Conservation (phyloP, 208 protist genomes). For the Leishmania tropica region DNA sequence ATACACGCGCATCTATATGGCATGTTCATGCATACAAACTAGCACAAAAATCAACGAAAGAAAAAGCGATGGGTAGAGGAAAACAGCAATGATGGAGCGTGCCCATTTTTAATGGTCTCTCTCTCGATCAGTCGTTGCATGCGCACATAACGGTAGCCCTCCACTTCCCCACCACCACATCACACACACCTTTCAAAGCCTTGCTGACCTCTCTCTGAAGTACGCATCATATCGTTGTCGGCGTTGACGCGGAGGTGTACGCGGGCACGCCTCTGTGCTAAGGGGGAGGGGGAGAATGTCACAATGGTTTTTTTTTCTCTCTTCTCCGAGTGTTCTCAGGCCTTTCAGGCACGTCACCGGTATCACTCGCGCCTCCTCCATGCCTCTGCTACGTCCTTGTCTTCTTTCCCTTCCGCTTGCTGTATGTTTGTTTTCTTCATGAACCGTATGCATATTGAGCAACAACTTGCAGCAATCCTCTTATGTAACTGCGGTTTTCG, state of each 20-base stretch:
- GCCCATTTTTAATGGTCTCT: neutral
- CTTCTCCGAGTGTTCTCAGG: neutral
- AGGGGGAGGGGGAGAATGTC: neutral
- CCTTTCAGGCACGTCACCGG: neutral
- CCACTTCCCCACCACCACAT: neutral
- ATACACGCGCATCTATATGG: neutral
- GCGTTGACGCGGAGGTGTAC: neutral
- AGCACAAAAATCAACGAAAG: neutral
- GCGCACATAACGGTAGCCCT: neutral
- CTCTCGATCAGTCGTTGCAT: neutral
- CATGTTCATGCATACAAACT: neutral
- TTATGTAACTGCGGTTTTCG: neutral
- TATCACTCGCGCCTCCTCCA: neutral
- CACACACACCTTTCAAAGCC: neutral
- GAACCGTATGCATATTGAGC: neutral
- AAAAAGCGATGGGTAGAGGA: neutral
- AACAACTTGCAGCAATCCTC: neutral
- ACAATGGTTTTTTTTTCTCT: neutral
- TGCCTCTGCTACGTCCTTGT: neutral
- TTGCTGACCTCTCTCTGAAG: neutral
- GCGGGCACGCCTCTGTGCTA: neutral
- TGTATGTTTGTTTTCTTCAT: neutral
- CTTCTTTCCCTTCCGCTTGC: neutral
- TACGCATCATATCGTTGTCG: neutral
- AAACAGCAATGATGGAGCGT: neutral